Evolutionary conservation across 2,329 filamentous ascomycete genomes (phyloP), one percentile per base, ranked within the genome.

Genomic region (Hymenoscyphus repandus): DNA sequence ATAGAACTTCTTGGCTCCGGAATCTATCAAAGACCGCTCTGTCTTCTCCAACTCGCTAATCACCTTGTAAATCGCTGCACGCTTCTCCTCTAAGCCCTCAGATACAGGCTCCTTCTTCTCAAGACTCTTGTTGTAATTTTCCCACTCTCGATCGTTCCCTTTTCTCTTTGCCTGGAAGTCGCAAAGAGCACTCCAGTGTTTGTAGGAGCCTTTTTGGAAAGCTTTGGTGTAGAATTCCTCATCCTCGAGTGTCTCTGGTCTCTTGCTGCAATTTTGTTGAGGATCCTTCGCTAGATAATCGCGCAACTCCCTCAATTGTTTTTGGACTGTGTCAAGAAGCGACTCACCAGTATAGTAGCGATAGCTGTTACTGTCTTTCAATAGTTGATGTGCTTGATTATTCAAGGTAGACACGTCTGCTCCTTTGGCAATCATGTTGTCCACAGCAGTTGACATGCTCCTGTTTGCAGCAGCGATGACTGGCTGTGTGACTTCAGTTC

Each of bases 1-100:
- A 11, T 67, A 62, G 62, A 88, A 90, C 0, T 77, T 77, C 66
- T 89, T 90, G 2, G 78, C 88, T 0, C 78, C 82, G 51, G 74
- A 79, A 3, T 69, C 66, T 1, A 84, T 38, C 17, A 92, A 68
- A 1, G 66, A 59, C 2, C 69, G 61, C 59, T 86, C 79, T 1
- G 89, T 67, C 17, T 70, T 62, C 57, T 82, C 71, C 34, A 85
- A 77, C 1, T 78, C 72, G 0, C 63, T 55, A 12, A 84, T 68
- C 12, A 79, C 62, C 6, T 73, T 67, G 9, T 72, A 56, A 15
- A 89, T 74, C 0, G 77, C 79, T 5, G 70, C 69, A 45, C 72
- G 70, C 65, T 88, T 89, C 64, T 80, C 75, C 2, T 66, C 51
- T 69, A 32, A 2, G 68, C 70, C 32, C 62, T 51, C 2, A 60